phyloP scores from a whole-genome alignment of 176 grass and related monocot species.

The Aechmea fasciata region DNA sequence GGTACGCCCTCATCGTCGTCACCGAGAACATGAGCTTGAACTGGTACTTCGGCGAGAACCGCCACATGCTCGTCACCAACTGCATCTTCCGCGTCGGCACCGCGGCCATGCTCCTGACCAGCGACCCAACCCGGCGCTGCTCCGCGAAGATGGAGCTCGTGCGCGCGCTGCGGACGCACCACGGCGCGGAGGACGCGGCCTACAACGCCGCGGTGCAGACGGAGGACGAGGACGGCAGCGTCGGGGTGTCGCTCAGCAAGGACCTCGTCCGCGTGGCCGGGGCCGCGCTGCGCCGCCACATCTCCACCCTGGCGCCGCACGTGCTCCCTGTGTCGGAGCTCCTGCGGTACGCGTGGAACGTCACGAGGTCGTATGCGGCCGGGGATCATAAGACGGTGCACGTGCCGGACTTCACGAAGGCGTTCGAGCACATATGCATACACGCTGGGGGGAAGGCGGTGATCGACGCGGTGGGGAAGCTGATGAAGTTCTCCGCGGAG shows the following conservation, averaged over 20 bases:
- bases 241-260: slow-evolving; percentile 68
- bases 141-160: slow-evolving; percentile 68
- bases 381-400: slow-evolving; percentile 24
- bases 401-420: slow-evolving; percentile 67
- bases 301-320: slow-evolving; percentile 40
- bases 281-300: slow-evolving; percentile 43
- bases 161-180: slow-evolving; percentile 69
- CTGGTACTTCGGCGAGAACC: slow-evolving; percentile 89
- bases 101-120: slow-evolving; percentile 55
- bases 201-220: slow-evolving; percentile 57
- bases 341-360: slow-evolving; percentile 41
- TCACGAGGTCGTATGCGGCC: slow-evolving; percentile 10
- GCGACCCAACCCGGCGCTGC: slow-evolving; percentile 24
- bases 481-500: slow-evolving; percentile 34
- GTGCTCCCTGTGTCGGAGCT: slow-evolving; percentile 55
- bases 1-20: slow-evolving; percentile 72
- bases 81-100: slow-evolving; percentile 82
- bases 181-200: slow-evolving; percentile 54
- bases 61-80: slow-evolving; percentile 93
- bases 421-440: slow-evolving; percentile 93
- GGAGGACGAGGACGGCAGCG: slow-evolving; percentile 65
- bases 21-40: slow-evolving; percentile 77
- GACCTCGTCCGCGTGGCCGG: slow-evolving; percentile 72
- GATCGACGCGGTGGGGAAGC: slow-evolving; percentile 59
- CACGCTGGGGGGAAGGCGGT: slow-evolving; percentile 84